Evolutionary conservation across 2,329 filamentous ascomycete genomes (phyloP).

Genomic region (Colletotrichum coccodes): DNA sequence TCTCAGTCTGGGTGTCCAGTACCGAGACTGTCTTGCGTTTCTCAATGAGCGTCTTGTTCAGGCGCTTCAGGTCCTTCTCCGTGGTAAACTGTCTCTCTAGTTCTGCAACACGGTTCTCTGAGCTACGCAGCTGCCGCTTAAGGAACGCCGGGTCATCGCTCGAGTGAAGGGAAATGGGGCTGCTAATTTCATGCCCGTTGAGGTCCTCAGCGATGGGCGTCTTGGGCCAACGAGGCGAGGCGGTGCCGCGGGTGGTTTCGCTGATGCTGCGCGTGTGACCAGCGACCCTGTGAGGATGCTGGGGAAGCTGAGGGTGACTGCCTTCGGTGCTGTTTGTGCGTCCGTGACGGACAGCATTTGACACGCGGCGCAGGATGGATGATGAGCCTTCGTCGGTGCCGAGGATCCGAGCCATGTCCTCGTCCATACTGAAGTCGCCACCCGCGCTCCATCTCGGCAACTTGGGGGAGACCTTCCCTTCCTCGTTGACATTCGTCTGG

Average conservation of each 20-base stretch:
- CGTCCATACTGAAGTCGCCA: slow-evolving; percentile 92
- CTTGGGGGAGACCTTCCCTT: slow-evolving; percentile 69
- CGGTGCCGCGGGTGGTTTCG: slow-evolving; percentile 72
- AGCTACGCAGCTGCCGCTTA: slow-evolving; percentile 81
- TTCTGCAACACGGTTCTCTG: slow-evolving; percentile 86
- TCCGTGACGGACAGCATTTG: slow-evolving; percentile 92
- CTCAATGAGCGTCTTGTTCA: slow-evolving; percentile 89
- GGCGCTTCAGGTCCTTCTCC: slow-evolving; percentile 74
- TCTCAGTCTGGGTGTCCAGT: slow-evolving; percentile 92
- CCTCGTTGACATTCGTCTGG: slow-evolving; percentile 52
- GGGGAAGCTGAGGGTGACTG: slow-evolving; percentile 43
- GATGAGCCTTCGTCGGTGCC: slow-evolving; percentile 80
- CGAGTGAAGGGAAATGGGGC: slow-evolving; percentile 73
- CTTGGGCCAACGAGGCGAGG: slow-evolving; percentile 76
- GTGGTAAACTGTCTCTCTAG: slow-evolving; percentile 81
- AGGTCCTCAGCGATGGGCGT: slow-evolving; percentile 67
- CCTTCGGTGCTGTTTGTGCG: slow-evolving; percentile 84
- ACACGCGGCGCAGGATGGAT: slow-evolving; percentile 87
- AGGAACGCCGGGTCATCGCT: slow-evolving; percentile 73
- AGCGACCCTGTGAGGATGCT: slow-evolving; percentile 33
- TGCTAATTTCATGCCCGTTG: slow-evolving; percentile 71
- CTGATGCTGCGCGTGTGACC: slow-evolving; percentile 72
- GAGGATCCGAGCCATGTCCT: slow-evolving; percentile 92
- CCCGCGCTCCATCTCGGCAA: slow-evolving; percentile 81
- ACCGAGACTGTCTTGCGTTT: slow-evolving; percentile 97